These are phyloP conservation scores for Nyctanthes arbortristis DNA, from an alignment of 257 asterid genomes.

Conservation along the genomic window DNA sequence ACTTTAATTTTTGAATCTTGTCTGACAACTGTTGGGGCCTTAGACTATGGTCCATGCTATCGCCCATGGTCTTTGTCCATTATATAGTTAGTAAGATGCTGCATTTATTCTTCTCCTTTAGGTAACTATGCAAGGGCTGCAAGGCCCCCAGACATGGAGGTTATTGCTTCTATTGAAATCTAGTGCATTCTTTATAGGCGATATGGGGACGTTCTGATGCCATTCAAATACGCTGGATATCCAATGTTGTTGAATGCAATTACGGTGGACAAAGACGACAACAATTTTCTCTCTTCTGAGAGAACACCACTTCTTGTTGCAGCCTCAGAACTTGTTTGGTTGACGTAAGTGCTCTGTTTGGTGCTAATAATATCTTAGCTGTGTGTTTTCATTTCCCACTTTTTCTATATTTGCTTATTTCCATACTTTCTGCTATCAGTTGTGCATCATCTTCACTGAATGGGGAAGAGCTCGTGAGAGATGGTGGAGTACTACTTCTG, in stretches of 20 bases:
- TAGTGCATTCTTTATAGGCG: slow-evolving; percentile 94
- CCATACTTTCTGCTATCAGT: slow-evolving; percentile 39
- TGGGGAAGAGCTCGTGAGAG: slow-evolving; percentile 99
- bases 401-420: slow-evolving; percentile 6
- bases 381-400: slow-evolving; percentile 8
- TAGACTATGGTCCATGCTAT: no score
- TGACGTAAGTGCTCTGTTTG: slow-evolving; percentile 57
- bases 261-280: slow-evolving; percentile 87
- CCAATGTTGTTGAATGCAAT: slow-evolving; percentile 95
- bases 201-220: slow-evolving; percentile 79
- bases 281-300: slow-evolving; percentile 87
- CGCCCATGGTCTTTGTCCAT: slow-evolving; percentile 10
- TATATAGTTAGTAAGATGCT: slow-evolving; percentile 1
- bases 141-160: slow-evolving; percentile 98
- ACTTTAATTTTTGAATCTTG: neutral
- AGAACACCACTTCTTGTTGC: slow-evolving; percentile 89
- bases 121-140: slow-evolving; percentile 98
- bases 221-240: slow-evolving; percentile 97
- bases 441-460: slow-evolving; percentile 91
- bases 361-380: slow-evolving; percentile 1
- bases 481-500: slow-evolving; percentile 90
- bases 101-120: slow-evolving; percentile 32
- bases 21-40: neutral
- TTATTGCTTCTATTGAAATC: slow-evolving; percentile 78
- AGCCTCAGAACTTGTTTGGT: slow-evolving; percentile 98